Evolutionary conservation across 352 stramenopile genomes (phyloP).

Genomic region (Globisporangium perplexum): DNA sequence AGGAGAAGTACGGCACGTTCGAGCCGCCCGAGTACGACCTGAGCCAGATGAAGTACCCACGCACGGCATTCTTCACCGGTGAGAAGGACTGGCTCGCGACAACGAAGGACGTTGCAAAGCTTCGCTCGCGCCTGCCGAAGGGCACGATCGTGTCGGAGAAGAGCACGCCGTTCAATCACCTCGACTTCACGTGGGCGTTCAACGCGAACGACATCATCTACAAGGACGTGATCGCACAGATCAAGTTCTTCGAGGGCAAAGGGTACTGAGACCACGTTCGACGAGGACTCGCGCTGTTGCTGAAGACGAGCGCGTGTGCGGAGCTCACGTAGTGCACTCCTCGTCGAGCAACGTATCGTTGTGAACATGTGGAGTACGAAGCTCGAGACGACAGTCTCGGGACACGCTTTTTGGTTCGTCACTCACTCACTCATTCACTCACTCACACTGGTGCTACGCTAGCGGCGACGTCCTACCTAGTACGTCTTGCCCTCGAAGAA

Average conservation of each 20-base stretch:
- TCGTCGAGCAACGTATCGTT: too few species aligned
- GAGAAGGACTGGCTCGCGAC: constrained; percentile 48
- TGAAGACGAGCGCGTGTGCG: too few species aligned
- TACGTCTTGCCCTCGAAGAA: constrained; percentile 40
- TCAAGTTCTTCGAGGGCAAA: constrained; percentile 43
- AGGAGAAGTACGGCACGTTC: constrained; percentile 36
- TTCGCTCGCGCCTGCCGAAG: constrained; percentile 30
- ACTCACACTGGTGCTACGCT: too few species aligned
- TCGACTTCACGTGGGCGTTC: constrained; percentile 71
- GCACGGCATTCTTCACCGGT: constrained; percentile 44
- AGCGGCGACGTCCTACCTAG: too few species aligned
- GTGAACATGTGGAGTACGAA: too few species aligned
- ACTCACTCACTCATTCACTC: too few species aligned
- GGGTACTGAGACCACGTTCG: constrained; percentile 25
- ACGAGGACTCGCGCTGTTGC: too few species aligned
- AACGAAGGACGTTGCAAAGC: constrained; percentile 33
- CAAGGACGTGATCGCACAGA: constrained; percentile 42
- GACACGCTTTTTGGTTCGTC: too few species aligned
- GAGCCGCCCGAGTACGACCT: constrained; percentile 35
- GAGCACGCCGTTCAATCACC: constrained; percentile 47
- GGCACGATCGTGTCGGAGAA: constrained; percentile 48
- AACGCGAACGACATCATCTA: constrained; percentile 54
- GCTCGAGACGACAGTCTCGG: too few species aligned
- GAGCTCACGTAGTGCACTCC: too few species aligned
- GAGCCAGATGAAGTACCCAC: constrained; percentile 36